Percentiles rank a stretch among this genome's conserved stretches.
These are phyloP conservation scores for Gryganskiella cystojenkinii DNA, from an alignment of 192 early-diverging fungal species.

Conservation along the genomic window DNA sequence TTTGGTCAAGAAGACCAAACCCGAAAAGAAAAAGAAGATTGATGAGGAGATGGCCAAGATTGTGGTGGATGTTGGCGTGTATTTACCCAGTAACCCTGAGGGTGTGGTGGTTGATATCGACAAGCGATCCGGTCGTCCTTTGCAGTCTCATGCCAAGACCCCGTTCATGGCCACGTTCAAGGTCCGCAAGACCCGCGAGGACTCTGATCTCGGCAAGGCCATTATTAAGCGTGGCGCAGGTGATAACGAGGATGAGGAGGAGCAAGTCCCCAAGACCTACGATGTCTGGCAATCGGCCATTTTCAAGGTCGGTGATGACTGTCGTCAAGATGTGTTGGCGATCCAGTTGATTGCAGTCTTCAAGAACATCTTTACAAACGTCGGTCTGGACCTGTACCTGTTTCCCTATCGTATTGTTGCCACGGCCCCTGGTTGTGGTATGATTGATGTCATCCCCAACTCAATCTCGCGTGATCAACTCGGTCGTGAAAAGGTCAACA, in stretches of 20 bases:
- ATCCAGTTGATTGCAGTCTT: conserved; percentile 98
- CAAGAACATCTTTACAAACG: conserved; percentile 93
- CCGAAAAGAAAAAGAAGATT: conserved; percentile 98
- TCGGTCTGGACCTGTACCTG: conserved; percentile 94
- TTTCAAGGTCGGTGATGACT: conserved; percentile 99
- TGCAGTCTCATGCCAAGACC: conserved; percentile 98
- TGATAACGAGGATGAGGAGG: conserved; percentile 45
- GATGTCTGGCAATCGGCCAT: conserved; percentile 88
- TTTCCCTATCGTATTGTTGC: conserved; percentile 98
- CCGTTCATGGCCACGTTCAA: conserved; percentile 99
- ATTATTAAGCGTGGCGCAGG: conserved; percentile 47
- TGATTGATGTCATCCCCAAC: conserved; percentile 98
- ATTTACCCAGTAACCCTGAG: conserved; percentile 98
- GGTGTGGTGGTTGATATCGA: conserved; percentile 95
- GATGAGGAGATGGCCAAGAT: conserved; percentile 98
- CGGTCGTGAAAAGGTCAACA: conserved; percentile 98
- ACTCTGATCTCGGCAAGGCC: conserved; percentile 66
- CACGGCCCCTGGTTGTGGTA: conserved; percentile 95
- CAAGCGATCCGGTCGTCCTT: conserved; percentile 89
- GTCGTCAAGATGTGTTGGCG: conserved; percentile 98
- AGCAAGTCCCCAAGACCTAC: conserved; percentile 52
- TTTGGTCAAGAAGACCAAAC: conserved; percentile 87
- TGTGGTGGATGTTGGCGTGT: conserved; percentile 95
- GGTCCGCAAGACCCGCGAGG: conserved; percentile 70
- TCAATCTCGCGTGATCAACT: conserved; percentile 98